Evolutionary conservation across 768 basidiomycete species (phyloP).

Genomic region (Tulasnella sp.): DNA sequence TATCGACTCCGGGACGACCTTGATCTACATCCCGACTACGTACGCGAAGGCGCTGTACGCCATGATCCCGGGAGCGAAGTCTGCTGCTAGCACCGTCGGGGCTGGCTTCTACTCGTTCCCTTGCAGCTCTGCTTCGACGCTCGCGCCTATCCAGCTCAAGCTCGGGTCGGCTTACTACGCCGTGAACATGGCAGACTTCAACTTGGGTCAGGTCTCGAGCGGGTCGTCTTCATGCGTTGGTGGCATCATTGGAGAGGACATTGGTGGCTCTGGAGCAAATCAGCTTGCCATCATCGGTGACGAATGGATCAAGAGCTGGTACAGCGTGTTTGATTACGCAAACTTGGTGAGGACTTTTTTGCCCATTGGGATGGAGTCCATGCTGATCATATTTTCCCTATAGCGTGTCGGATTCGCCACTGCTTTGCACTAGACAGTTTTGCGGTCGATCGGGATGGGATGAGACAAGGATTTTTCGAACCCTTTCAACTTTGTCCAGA

Average conservation of each 20-base stretch:
- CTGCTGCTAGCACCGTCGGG: neutral
- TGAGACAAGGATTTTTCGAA: too few relatives aligned
- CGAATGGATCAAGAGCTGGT: conserved; percentile 14
- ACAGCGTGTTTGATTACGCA: conserved; percentile 6
- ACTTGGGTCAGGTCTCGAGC: neutral
- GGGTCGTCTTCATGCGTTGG: conserved; percentile 16
- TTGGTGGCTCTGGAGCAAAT: neutral
- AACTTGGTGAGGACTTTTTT: too few relatives aligned
- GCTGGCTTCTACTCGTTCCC: conserved; percentile 11
- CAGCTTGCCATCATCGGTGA: conserved; percentile 13
- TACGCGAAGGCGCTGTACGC: conserved; percentile 5
- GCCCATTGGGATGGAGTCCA: too few relatives aligned
- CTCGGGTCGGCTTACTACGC: neutral
- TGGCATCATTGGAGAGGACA: conserved; percentile 14
- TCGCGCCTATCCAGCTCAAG: neutral
- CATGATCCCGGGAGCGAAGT: conserved; percentile 7
- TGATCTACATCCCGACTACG: neutral
- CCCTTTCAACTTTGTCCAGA: too few relatives aligned
- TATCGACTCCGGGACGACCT: conserved; percentile 8
- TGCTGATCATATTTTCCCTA: too few relatives aligned
- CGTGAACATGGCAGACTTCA: conserved; percentile 6
- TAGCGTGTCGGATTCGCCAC: too few relatives aligned
- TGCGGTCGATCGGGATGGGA: too few relatives aligned
- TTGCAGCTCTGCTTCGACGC: conserved; percentile 4
- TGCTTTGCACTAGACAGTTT: too few relatives aligned